Evolutionary conservation across 2,329 filamentous ascomycete genomes (phyloP), one percentile per base, ranked within the genome.

Genomic region (Macrophomina pseudophaseolina): DNA sequence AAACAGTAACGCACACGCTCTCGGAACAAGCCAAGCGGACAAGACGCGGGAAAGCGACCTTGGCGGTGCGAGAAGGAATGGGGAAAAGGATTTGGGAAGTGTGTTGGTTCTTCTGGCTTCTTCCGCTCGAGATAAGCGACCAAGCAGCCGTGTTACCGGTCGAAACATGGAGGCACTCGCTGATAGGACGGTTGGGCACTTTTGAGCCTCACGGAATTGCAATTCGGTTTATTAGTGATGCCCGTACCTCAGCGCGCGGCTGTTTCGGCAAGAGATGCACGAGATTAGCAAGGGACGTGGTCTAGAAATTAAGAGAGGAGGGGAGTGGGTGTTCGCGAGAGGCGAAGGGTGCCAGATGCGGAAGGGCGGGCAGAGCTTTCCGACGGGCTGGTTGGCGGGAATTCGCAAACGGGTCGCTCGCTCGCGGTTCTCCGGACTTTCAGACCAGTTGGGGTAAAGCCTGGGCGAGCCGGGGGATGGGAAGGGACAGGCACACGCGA

Each of bases 11-110:
- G 16, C 5, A 9, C 23, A 60, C 28, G 3, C 4, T 42, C 56
- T 38, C 40, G 56, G 56, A 33, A 60, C 28, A 33, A 48, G 56
- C 56, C 56, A 60, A 60, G 56, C 56, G 9, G 56, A 60, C 56
- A 60, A 60, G 56, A 60, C 42, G 28, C 42, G 42, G 56, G 42
- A 40, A 60, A 48, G 56, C 56, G 56, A 18, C 9, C 56, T 62
- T 62, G 58, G 58, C 58, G n/a, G 58, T 23, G 35, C 16, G 42
- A 35, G 42, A 62, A 7, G 28, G 14, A 32, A n/a, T 44, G 14
- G 30, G 12, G 38, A 38, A 38, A 46, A 44, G 54, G 54, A 62
- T 62, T 28, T 6, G 56, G 12, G 44, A 44, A 12, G 42, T 60
- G 56, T 8, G 48, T 51, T 18, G 35, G 23, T 23, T 23, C 23